Conservation (phyloP, 208 protist species). For the Trypanosomatidae sp. region DNA sequence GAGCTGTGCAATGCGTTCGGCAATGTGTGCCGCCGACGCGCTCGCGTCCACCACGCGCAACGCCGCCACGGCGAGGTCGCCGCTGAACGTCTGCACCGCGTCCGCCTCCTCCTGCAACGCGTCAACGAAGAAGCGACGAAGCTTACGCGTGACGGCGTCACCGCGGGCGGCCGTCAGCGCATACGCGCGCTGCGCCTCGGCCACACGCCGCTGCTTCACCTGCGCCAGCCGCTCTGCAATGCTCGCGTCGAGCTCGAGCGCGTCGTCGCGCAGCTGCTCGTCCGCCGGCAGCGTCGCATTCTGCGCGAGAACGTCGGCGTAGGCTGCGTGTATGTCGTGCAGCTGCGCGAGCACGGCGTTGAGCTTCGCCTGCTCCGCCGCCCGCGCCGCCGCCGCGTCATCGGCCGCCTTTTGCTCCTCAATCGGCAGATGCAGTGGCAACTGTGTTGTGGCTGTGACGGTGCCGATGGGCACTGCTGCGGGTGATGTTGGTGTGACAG, state of each 20-base stretch:
- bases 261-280: slow-evolving; percentile 28
- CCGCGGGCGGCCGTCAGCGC: slow-evolving; percentile 75
- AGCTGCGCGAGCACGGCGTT: slow-evolving; percentile 48
- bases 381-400: slow-evolving; percentile 47
- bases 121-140: slow-evolving; percentile 78
- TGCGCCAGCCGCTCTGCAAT: slow-evolving; percentile 45
- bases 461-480: too few species aligned
- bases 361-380: slow-evolving; percentile 65
- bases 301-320: slow-evolving; percentile 39
- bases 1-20: slow-evolving; percentile 47
- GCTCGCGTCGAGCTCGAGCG: slow-evolving; percentile 83
- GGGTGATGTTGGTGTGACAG: background rate
- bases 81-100: slow-evolving; percentile 62
- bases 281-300: slow-evolving; percentile 49
- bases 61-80: slow-evolving; percentile 62
- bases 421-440: slow-evolving; percentile 36
- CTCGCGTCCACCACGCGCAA: slow-evolving; percentile 78
- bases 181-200: slow-evolving; percentile 53
- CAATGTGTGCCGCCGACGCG: slow-evolving; percentile 18
- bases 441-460: slow-evolving; percentile 2
- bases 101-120: slow-evolving; percentile 88
- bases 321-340: slow-evolving; percentile 34
- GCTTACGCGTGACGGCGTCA: slow-evolving; percentile 77
- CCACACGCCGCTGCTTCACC: slow-evolving; percentile 57
- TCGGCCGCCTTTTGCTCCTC: slow-evolving; percentile 90